Evolutionary conservation across 139 green algal species (phyloP).

Genomic region (Micractinium conductrix): DNA sequence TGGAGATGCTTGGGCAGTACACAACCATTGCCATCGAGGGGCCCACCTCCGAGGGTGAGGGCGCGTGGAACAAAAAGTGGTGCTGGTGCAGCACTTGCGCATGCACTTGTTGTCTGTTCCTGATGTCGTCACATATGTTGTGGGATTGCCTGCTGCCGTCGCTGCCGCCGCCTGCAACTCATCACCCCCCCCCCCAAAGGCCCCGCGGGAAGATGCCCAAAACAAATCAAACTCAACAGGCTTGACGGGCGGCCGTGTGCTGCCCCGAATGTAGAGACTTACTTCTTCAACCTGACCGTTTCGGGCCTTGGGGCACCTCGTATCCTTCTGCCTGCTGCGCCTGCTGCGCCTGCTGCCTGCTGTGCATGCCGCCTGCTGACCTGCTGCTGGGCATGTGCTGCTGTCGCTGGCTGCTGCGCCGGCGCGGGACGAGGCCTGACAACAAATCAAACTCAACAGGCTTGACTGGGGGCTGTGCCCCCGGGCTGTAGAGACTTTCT

Average conservation of each 20-base stretch:
- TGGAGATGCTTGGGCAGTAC: slow-evolving; percentile 90
- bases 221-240: slow-evolving; percentile 52
- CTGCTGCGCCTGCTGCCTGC: background rate
- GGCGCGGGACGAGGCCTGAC: slow-evolving; percentile 15
- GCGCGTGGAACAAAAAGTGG: background rate
- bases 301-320: background rate
- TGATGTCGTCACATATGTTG: too few species aligned
- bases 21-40: slow-evolving; percentile 58
- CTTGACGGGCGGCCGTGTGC: slow-evolving; percentile 30
- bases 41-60: slow-evolving; percentile 16
- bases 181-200: background rate
- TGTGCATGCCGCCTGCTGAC: background rate
- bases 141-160: background rate
- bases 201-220: slow-evolving; percentile 4
- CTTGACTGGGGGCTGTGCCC: slow-evolving; percentile 23
- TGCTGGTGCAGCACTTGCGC: background rate
- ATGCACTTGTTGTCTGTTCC: background rate
- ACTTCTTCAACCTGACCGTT: slow-evolving; percentile 34
- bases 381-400: too few species aligned
- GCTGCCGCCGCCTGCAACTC: background rate
- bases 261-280: slow-evolving; percentile 24
- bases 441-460: slow-evolving; percentile 52
- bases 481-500: slow-evolving; percentile 32
- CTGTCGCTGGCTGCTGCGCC: too few species aligned
- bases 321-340: background rate